Evolutionary conservation across 306 rosid genomes (phyloP).

Genomic region (Macrotyloma uniflorum): DNA sequence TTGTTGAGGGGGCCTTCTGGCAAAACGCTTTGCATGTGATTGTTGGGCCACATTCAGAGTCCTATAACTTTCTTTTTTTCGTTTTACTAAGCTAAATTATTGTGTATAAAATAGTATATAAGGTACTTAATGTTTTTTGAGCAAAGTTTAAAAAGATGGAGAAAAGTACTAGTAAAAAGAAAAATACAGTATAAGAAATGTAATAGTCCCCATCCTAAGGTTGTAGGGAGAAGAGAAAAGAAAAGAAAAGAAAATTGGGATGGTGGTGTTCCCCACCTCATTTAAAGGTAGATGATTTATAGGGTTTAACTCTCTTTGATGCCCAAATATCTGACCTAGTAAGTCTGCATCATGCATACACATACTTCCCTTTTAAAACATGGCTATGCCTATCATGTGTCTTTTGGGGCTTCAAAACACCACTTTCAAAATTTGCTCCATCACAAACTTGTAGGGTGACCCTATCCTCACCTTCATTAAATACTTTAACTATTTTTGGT

Average conservation of each 20-base stretch:
- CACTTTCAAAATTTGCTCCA: not conserved
- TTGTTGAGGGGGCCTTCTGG: slow-evolving; percentile 44
- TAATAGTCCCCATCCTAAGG: not conserved
- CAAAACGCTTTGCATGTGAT: slow-evolving; percentile 78
- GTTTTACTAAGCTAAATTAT: not conserved
- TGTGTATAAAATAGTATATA: not conserved
- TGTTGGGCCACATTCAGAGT: slow-evolving; percentile 48
- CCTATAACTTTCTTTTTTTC: not conserved
- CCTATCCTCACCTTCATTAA: too few species aligned
- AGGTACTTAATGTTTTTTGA: too few species aligned
- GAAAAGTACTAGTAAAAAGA: not conserved
- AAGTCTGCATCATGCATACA: not conserved
- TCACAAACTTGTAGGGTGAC: too few species aligned
- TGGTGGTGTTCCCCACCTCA: slow-evolving; percentile 1
- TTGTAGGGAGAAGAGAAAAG: not conserved
- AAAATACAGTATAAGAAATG: not conserved
- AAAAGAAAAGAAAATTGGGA: not conserved
- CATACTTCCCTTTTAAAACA: not conserved
- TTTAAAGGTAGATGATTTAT: not conserved
- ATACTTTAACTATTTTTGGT: too few species aligned
- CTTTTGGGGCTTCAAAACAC: not conserved
- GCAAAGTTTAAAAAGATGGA: not conserved
- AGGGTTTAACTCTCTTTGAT: not conserved
- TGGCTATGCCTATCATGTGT: not conserved
- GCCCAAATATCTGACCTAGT: not conserved